Percentiles rank a stretch among this genome's conserved stretches.
Conservation (phyloP, 371 early-diverging fungal species). For the Haplosporangium sp. region DNA sequence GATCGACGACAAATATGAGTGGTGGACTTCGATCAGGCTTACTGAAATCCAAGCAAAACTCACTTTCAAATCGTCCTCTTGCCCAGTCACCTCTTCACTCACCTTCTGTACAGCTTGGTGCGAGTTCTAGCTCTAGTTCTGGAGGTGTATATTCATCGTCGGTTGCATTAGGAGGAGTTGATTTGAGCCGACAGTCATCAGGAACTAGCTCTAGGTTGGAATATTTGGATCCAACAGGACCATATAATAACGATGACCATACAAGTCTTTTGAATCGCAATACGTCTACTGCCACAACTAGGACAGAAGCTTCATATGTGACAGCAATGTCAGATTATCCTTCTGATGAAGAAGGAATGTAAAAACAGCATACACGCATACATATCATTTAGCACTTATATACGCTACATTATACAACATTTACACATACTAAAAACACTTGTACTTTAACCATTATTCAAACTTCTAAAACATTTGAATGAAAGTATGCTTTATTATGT, state of each 20-base stretch:
- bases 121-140: not conserved
- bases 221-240: conserved; percentile 20
- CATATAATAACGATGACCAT: not conserved
- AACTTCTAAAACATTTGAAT: not conserved
- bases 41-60: conserved; percentile 18
- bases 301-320: conserved; percentile 40
- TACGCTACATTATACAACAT: too few species aligned
- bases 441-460: not conserved
- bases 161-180: not conserved
- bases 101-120: conserved; percentile 21
- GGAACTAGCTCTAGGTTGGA: conserved; percentile 7
- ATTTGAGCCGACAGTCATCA: conserved; percentile 38
- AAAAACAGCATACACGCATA: not conserved
- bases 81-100: conserved; percentile 30
- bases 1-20: not conserved
- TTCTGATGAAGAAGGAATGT: conserved; percentile 33
- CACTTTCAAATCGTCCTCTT: conserved; percentile 24
- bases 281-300: conserved; percentile 31
- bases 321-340: conserved; percentile 41
- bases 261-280: conserved; percentile 29
- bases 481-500: not conserved
- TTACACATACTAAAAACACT: not conserved
- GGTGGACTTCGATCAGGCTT: not conserved
- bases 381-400: too few species aligned
- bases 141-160: not conserved